These are phyloP conservation scores for Pichia sp. DNA, from an alignment of 1,139 yeast genomes.

Conservation along the genomic window DNA sequence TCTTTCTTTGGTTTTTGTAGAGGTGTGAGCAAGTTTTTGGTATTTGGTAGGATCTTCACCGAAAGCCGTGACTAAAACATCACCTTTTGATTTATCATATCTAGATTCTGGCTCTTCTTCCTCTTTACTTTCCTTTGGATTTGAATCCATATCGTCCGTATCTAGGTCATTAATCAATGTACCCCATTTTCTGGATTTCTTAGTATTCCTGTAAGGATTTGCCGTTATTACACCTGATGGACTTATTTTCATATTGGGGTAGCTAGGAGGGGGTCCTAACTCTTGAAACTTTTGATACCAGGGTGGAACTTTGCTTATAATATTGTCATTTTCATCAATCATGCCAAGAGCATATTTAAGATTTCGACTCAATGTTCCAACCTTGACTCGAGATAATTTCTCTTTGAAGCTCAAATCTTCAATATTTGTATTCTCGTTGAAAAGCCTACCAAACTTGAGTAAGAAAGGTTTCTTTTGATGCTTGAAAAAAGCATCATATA, in stretches of 20 bases:
- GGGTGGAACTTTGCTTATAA: conserved; percentile 49
- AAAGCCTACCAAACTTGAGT: conserved; percentile 66
- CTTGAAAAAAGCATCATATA: conserved; percentile 84
- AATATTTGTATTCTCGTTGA: conserved; percentile 22
- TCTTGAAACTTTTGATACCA: conserved; percentile 72
- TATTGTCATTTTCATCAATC: conserved; percentile 32
- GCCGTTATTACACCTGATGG: conserved; percentile 5
- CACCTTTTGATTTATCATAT: conserved; percentile 16
- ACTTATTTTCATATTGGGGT: conserved; percentile 55
- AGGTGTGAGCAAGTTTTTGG: neutral
- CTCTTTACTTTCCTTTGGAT: conserved; percentile 33
- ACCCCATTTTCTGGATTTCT: conserved; percentile 13
- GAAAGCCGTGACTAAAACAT: conserved; percentile 18
- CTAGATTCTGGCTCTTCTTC: conserved; percentile 25
- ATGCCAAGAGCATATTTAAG: conserved; percentile 67
- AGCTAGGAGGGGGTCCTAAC: conserved; percentile 82
- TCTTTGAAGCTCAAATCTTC: conserved; percentile 21
- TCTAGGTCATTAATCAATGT: conserved; percentile 13
- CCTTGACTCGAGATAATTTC: conserved; percentile 37
- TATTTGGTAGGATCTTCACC: conserved; percentile 16
- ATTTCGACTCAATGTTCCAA: conserved; percentile 59
- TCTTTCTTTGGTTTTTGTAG: conserved; percentile 3
- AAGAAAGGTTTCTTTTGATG: conserved; percentile 68
- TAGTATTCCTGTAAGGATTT: conserved; percentile 4
- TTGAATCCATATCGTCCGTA: conserved; percentile 29